These are phyloP conservation scores for Beauveria bassiana DNA, from an alignment of 2,329 filamentous ascomycete species.

Conservation along the genomic window DNA sequence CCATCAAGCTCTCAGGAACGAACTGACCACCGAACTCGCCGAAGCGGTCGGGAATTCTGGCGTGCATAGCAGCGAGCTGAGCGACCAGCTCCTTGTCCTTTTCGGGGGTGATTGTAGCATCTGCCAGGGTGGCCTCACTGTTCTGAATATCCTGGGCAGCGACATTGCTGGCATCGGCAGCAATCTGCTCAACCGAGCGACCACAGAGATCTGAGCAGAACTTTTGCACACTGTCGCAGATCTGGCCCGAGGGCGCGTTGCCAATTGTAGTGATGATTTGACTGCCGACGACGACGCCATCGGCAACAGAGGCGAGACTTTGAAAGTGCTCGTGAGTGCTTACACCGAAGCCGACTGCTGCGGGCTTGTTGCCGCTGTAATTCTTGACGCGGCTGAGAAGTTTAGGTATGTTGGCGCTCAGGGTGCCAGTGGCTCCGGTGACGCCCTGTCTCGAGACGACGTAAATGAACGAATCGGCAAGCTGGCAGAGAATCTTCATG, in stretches of 20 bases:
- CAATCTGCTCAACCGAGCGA: slow-evolving; percentile 24
- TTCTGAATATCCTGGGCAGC: slow-evolving; percentile 60
- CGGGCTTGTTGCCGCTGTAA: slow-evolving; percentile 84
- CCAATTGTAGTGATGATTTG: slow-evolving; percentile 82
- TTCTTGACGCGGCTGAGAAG: slow-evolving; percentile 80
- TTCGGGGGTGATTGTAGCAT: slow-evolving; percentile 57
- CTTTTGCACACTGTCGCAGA: slow-evolving; percentile 54
- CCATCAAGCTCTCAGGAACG: slow-evolving; percentile 95
- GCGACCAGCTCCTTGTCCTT: slow-evolving; percentile 61
- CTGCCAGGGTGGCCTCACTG: slow-evolving; percentile 57
- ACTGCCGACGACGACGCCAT: slow-evolving; percentile 93
- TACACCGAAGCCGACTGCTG: slow-evolving; percentile 91
- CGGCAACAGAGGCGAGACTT: slow-evolving; percentile 73
- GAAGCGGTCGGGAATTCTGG: slow-evolving; percentile 75
- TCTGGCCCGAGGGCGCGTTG: slow-evolving; percentile 27
- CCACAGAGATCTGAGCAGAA: slow-evolving; percentile 69
- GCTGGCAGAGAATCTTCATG: slow-evolving; percentile 92
- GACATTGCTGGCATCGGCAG: slow-evolving; percentile 22
- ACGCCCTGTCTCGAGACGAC: slow-evolving; percentile 97
- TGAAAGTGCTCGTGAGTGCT: slow-evolving; percentile 92
- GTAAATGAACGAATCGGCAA: slow-evolving; percentile 98
- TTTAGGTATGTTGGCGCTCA: slow-evolving; percentile 75
- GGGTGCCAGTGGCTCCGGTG: slow-evolving; percentile 76
- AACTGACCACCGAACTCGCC: slow-evolving; percentile 97
- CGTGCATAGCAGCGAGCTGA: slow-evolving; percentile 75